Percentiles rank a stretch among this genome's conserved stretches.
These are phyloP conservation scores for Picea glauca DNA, from an alignment of 75 land plant species.

Conservation along the genomic window DNA sequence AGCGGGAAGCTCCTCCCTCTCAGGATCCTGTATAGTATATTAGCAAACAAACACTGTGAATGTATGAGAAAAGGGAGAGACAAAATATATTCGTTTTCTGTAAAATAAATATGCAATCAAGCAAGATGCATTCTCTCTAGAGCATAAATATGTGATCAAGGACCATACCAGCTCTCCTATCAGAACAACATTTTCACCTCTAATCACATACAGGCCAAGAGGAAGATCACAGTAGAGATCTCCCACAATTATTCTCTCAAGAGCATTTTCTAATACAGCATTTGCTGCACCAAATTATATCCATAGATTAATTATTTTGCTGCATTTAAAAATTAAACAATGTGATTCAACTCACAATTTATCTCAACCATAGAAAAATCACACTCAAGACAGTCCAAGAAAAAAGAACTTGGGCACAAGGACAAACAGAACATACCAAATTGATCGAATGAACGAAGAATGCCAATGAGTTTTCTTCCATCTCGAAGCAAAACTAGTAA, in stretches of 20 bases:
- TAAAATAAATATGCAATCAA: slow-evolving; percentile 6
- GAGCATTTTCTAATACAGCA: slow-evolving; percentile 89
- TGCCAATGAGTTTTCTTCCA: slow-evolving; percentile 91
- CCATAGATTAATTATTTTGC: background rate
- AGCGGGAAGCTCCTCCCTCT: slow-evolving; percentile 87
- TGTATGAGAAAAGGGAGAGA: background rate
- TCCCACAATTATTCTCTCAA: slow-evolving; percentile 94
- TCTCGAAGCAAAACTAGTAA: slow-evolving; percentile 92
- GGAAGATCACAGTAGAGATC: slow-evolving; percentile 95
- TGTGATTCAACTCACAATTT: background rate
- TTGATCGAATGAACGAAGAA: slow-evolving; percentile 96
- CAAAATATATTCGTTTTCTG: background rate
- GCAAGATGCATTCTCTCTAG: slow-evolving; percentile 6
- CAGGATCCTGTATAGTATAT: slow-evolving; percentile 54
- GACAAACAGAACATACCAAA: slow-evolving; percentile 58
- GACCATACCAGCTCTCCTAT: slow-evolving; percentile 91
- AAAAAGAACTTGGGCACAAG: background rate
- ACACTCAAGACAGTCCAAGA: background rate
- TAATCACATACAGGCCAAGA: slow-evolving; percentile 91
- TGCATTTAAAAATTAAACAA: background rate
- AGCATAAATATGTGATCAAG: background rate
- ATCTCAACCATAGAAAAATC: background rate
- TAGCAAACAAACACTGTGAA: background rate
- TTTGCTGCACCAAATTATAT: slow-evolving; percentile 57
- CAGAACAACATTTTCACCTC: slow-evolving; percentile 98